Evolutionary conservation across 164 flowering plant species (phyloP), one percentile per base, ranked within the genome.

Genomic region (Malania oleifera): DNA sequence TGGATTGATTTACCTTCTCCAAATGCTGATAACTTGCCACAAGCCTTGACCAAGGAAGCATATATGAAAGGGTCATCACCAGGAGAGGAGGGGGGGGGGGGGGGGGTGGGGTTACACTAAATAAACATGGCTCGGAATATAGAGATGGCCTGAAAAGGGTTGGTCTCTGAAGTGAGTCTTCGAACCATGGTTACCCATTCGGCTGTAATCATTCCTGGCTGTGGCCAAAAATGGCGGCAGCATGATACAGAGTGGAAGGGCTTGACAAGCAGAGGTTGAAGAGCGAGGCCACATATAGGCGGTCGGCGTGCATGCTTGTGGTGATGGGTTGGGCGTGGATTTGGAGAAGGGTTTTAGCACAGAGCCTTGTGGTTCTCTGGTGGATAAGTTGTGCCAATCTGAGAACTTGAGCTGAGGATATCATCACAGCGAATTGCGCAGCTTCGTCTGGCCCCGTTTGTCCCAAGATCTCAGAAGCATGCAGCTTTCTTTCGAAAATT

Each of bases 21-120:
- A 37, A 69, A 20, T 12, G 68, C 66, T 19, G 22, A 19, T 26
- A 59, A 25, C 38, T 35, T 66, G 27, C 35, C 60, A 63, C 73
- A 69, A 22, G 73, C 70, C 63, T 69, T 73, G 51, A 69, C 34
- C 59, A 66, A 28, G 7, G 71, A 69, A 52, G 77, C 71, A 53
- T 54, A 66, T 5, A 66, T 26, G 54, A 73, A 66, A 7, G 70
- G 65, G 48, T 73, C 70, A 22, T 22, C 31, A 44, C n/a, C n/a
- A n/a, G n/a, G n/a, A n/a, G n/a, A n/a, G n/a, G n/a, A n/a, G n/a
- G n/a, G n/a, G n/a, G n/a, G n/a, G n/a, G 43, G 13, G 24, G n/a
- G 47, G 23, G 52, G 6, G 7, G 12, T 39, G 24, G 25, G 25
- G 22, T 17, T 15, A 35, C 14, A 10, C 11, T 39, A 39, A 23